A percentile compares a stretch with the other conserved stretches of the same genome.
phyloP scores from a whole-genome alignment of 345 rosid species.

The Erucastrum elatum region DNA sequence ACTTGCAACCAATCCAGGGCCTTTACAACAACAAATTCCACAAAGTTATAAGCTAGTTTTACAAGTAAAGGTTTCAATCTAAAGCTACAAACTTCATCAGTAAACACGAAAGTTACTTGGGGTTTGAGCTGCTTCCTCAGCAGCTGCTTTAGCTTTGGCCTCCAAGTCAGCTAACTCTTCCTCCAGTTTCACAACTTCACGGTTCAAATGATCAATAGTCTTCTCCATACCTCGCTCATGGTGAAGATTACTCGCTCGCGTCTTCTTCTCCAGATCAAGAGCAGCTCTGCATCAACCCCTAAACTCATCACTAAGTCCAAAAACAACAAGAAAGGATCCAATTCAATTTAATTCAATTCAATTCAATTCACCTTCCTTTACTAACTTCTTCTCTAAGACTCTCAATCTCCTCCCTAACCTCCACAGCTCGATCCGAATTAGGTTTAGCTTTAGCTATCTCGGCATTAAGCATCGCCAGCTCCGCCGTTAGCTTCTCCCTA shows the following conservation, averaged over 20 bases:
- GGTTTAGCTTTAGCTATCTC: constrained; percentile 53
- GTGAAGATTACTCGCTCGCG: constrained; percentile 59
- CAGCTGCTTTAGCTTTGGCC: constrained; percentile 51
- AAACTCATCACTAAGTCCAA: not conserved
- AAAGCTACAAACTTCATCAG: not conserved
- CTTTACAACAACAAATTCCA: constrained; percentile 30
- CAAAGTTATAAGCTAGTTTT: constrained; percentile 3
- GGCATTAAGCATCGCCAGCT: constrained; percentile 48
- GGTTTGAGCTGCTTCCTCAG: constrained; percentile 40
- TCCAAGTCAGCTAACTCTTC: constrained; percentile 52
- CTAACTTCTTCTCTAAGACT: constrained; percentile 51
- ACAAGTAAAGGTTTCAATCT: constrained; percentile 3
- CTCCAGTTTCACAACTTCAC: constrained; percentile 55
- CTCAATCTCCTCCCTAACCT: constrained; percentile 56
- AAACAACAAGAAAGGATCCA: not conserved
- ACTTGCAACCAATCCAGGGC: constrained; percentile 47
- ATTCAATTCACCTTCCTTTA: constrained; percentile 68
- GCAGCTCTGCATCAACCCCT: constrained; percentile 54
- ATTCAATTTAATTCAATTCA: not conserved
- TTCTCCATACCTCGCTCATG: constrained; percentile 66
- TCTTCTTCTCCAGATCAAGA: constrained; percentile 77
- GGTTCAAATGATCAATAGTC: constrained; percentile 46
- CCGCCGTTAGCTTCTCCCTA: constrained; percentile 47
- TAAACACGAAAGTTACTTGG: constrained; percentile 44
- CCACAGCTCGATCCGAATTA: constrained; percentile 47